Conservation (phyloP, 192 early-diverging fungal genomes). For the Irineochytrium annulatum region DNA sequence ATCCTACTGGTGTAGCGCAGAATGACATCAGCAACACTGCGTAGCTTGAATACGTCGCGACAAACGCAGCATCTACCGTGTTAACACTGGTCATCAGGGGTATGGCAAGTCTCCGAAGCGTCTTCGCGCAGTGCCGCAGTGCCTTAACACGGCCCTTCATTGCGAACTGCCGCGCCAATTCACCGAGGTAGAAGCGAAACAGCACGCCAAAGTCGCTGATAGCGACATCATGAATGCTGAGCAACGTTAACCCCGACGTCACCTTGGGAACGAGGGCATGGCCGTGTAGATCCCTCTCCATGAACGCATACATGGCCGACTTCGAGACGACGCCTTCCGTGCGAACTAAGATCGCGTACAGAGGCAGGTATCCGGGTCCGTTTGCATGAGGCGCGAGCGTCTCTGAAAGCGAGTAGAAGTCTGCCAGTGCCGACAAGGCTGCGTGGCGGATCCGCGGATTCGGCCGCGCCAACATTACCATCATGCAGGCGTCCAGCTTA, state of each 20-base stretch:
- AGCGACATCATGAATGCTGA: slow-evolving; percentile 36
- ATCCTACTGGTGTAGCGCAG: slow-evolving; percentile 33
- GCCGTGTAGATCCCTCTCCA: slow-evolving; percentile 38
- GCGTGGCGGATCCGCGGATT: slow-evolving; percentile 40
- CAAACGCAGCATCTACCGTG: slow-evolving; percentile 32
- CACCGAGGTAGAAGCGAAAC: slow-evolving; percentile 44
- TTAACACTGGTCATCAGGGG: slow-evolving; percentile 34
- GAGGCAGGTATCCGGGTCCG: slow-evolving; percentile 31
- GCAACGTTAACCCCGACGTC: slow-evolving; percentile 23
- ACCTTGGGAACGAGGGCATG: slow-evolving; percentile 29
- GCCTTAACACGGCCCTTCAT: slow-evolving; percentile 41
- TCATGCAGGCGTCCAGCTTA: slow-evolving; percentile 42
- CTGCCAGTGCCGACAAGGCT: slow-evolving; percentile 31
- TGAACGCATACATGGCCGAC: slow-evolving; percentile 40
- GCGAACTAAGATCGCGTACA: slow-evolving; percentile 35
- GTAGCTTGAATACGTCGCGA: slow-evolving; percentile 33
- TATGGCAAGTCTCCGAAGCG: slow-evolving; percentile 32
- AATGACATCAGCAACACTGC: slow-evolving; percentile 40
- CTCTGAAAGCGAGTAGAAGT: slow-evolving; percentile 41
- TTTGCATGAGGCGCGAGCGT: slow-evolving; percentile 17
- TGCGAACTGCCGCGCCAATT: slow-evolving; percentile 37
- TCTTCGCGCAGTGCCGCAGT: slow-evolving; percentile 41
- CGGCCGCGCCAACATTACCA: slow-evolving; percentile 40
- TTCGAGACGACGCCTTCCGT: slow-evolving; percentile 27
- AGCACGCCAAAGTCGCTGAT: slow-evolving; percentile 30